phyloP scores from a whole-genome alignment of 1,284 basidiomycete genomes.

The Trametes polyzona region DNA sequence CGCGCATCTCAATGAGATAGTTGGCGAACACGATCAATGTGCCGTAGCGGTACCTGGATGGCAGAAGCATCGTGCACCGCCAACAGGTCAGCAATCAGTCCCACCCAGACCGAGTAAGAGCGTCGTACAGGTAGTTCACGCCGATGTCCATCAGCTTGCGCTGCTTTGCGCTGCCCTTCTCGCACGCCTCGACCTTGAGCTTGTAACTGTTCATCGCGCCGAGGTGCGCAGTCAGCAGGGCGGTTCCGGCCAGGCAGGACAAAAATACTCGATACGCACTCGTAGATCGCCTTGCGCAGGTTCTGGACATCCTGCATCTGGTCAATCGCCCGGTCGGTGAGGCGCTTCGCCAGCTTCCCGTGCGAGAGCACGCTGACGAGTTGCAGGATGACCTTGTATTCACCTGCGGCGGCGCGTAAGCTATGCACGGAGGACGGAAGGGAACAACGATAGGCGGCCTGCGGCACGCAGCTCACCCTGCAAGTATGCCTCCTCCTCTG shows the following conservation, averaged over 20 bases:
- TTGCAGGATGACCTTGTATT: conserved; percentile 96
- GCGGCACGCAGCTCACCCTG: conserved; percentile 77
- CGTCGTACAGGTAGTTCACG: conserved; percentile 81
- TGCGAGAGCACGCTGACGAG: conserved; percentile 89
- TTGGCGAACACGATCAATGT: conserved; percentile 95
- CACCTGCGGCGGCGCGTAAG: conserved; percentile 56
- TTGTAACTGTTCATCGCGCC: conserved; percentile 72
- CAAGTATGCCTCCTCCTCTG: conserved; percentile 85
- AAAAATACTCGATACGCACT: conserved; percentile 53
- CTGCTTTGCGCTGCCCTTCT: conserved; percentile 79
- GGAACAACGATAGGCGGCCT: too few relatives aligned
- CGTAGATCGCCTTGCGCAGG: conserved; percentile 88
- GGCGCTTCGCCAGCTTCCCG: conserved; percentile 90
- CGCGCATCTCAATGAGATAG: conserved; percentile 85
- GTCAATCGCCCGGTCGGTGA: conserved; percentile 90
- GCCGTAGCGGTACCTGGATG: conserved; percentile 78
- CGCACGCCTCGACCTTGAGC: conserved; percentile 83
- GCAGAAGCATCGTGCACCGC: conserved; percentile 9
- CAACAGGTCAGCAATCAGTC: conserved; percentile 20
- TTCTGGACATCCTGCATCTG: conserved; percentile 95
- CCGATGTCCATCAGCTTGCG: conserved; percentile 74
- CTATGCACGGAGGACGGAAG: too few relatives aligned
- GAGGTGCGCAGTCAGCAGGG: conserved; percentile 2
- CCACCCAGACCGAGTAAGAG: conserved; percentile 7
- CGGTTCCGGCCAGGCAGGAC: neutral